Evolutionary conservation across 208 protist genomes (phyloP), one percentile per base, ranked within the genome.

Genomic region (Vickermania spadyakhi): DNA sequence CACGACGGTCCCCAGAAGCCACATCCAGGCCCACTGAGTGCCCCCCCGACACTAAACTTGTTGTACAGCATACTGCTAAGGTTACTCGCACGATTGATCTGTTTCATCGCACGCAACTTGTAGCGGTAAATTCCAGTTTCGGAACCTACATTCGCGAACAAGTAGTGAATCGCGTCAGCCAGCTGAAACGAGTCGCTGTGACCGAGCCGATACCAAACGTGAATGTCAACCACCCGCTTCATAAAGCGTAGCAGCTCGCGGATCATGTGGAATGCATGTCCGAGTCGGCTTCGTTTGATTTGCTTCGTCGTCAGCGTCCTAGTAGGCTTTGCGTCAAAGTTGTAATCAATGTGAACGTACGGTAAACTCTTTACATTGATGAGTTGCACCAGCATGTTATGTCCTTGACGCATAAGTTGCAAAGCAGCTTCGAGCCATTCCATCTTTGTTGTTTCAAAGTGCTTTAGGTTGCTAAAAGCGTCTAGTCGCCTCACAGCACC

Each of bases 301-400:
- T 99, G 99, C 81, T 99, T 99, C 2, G 99, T 99, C 14, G 99
- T 99, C 21, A 99, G 86, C 18, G 99, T 99, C 66, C 99, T 99
- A 14, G 99, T 98, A 14, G 99, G 99, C 75, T 99, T 99, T 28
- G 99, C 87, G 75, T 99, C 99, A 88, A 99, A 99, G 86, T 99
- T 99, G 91, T 99, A 99, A 81, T 99, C 99, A 42, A 99, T 93
- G 79, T 99, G 99, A 21, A 99, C 86, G 77, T 99, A 99, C 60
- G 98, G 99, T 28, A 99, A 73, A 66, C 98, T 98, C 87, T 99
- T 99, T 67, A 99, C 87, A 75, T 99, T 99, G 77, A 99, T 99
- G 21, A 99, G 88, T 58, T 99, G 97, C 52, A 99, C 99, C 14
- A 99, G 91, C 97, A 99, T 99, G 83, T 99, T 99, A 84, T 99